Conservation (phyloP, 108 stramenopile species). For the Cyclotella baltica region DNA sequence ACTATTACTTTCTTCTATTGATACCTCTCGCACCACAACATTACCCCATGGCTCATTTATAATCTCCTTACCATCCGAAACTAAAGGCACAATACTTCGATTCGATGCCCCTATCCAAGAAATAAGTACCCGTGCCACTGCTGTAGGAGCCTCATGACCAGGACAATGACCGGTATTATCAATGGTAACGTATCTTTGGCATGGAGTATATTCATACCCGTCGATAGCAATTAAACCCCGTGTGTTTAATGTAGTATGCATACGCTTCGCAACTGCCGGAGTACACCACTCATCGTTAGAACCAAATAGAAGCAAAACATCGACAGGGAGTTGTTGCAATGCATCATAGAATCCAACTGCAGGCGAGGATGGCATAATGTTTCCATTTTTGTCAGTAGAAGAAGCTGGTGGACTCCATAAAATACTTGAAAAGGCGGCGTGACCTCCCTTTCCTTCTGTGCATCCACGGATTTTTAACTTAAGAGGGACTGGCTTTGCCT, state of each 20-base stretch:
- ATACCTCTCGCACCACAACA: slow-evolving; percentile 45
- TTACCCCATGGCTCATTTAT: slow-evolving; percentile 70
- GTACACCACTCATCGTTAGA: slow-evolving; percentile 82
- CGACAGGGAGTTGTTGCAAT: slow-evolving; percentile 57
- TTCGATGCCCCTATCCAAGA: slow-evolving; percentile 46
- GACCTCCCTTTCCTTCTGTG: slow-evolving; percentile 83
- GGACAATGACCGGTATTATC: slow-evolving; percentile 85
- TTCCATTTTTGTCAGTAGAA: neutral
- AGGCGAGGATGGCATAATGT: neutral
- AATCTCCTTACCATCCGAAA: slow-evolving; percentile 18
- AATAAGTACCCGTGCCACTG: slow-evolving; percentile 60
- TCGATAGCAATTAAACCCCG: neutral
- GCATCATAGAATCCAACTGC: slow-evolving; percentile 55
- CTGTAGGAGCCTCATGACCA: slow-evolving; percentile 81
- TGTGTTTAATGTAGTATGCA: slow-evolving; percentile 54
- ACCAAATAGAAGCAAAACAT: slow-evolving; percentile 79
- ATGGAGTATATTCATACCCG: neutral
- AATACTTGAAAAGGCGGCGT: slow-evolving; percentile 87
- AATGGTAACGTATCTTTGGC: slow-evolving; percentile 65
- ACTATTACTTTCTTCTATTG: slow-evolving; percentile 52
- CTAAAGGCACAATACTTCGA: slow-evolving; percentile 26
- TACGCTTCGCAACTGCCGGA: slow-evolving; percentile 54
- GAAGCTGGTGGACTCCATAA: slow-evolving; percentile 76
- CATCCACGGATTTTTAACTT: slow-evolving; percentile 62
- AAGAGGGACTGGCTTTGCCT: slow-evolving; percentile 2